phyloP scores from a whole-genome alignment of 176 grass and related monocot genomes.

The Thinopyrum elongatum region DNA sequence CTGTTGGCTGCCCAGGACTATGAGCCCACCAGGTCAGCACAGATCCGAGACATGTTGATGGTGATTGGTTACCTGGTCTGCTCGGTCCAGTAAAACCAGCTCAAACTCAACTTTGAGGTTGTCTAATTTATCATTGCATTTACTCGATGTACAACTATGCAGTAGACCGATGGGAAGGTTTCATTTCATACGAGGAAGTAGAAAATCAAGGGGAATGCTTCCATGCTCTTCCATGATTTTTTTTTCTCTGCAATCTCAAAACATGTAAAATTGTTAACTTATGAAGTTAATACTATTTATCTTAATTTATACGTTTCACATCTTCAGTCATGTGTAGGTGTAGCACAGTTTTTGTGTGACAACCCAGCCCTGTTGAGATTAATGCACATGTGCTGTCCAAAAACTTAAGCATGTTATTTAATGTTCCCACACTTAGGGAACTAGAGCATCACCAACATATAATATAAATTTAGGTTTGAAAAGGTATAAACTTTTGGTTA shows the following conservation, averaged over 20 bases:
- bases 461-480: not conserved
- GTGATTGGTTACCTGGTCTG: not conserved
- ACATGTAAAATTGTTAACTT: not conserved
- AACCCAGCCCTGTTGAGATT: not conserved
- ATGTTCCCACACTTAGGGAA: not conserved
- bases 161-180: not conserved
- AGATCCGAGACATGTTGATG: not conserved
- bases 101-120: not conserved
- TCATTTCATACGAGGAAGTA: not conserved
- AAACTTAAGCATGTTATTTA: not conserved
- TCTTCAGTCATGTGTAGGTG: not conserved
- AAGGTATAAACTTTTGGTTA: not conserved
- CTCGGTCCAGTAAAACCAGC: not conserved
- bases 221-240: not conserved
- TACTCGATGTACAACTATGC: not conserved
- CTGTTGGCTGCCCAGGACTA: not conserved
- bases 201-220: not conserved
- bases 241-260: not conserved
- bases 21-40: not conserved
- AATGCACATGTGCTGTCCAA: not conserved
- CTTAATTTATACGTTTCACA: not conserved
- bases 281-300: not conserved
- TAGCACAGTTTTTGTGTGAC: not conserved
- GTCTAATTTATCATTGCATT: not conserved
- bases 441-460: not conserved